Evolutionary conservation across 805 yeast genomes (phyloP), one percentile per base, ranked within the genome.

Genomic region (Pichia californica): DNA sequence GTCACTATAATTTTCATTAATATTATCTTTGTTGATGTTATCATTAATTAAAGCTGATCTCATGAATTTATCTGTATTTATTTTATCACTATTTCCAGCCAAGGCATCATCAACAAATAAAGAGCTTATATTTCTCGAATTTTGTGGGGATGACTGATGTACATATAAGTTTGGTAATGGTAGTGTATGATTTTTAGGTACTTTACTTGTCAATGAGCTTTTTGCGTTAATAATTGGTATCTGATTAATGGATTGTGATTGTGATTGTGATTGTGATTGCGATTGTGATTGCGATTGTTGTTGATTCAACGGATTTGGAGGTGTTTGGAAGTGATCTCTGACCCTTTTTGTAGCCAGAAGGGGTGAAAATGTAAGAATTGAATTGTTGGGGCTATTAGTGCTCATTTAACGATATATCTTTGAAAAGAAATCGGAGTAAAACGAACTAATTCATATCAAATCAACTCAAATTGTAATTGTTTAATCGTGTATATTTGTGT

Each of bases 281-380:
- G 31, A 44, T 45, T 34, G 34, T 35, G 18, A 45, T 37, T 41
- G 34, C 10, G n/a, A 20, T 29, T 15, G 34, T 13, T 18, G 28
- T 18, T 28, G 27, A 26, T 44, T 38, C 8, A 34, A 21, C 3
- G 40, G 46, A 42, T 58, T 61, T 11, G 66, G 67, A 4, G 69
- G 68, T 10, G 68, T 64, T 31, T 59, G 61, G 39, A 63, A 61
- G 32, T 59, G 57, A 45, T 64, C 68, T 41, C 54, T 52, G 16
- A 61, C 52, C 26, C 54, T 50, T 38, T 56, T 53, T 37, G 58
- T 58, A 4, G 69, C 64, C 26, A 83, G 68, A 52, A 78, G 66
- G 0, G 93, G 91, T 3, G 89, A 82, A 23, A 84, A 82, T 23
- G 81, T 81, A 38, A 84, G 62, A 4, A 88, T 82, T 1, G 91